Evolutionary conservation across 139 green algal genomes (phyloP).

Genomic region (Chlorokybus atmophyticus): DNA sequence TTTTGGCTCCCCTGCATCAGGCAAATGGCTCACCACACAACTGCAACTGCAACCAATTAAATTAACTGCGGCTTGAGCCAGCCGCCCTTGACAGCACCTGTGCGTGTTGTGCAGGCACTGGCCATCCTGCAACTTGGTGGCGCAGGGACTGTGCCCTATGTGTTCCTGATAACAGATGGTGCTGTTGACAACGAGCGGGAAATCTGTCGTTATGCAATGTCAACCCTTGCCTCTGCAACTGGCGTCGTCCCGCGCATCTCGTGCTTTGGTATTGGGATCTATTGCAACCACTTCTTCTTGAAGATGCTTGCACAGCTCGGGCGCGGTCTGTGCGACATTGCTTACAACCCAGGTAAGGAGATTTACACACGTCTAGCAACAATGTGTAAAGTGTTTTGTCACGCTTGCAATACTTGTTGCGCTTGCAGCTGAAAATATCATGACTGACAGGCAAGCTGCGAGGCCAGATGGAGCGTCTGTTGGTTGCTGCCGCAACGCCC

Average conservation of each 20-base stretch:
- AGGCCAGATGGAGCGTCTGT: slow-evolving; percentile 40
- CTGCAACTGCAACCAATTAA: no score
- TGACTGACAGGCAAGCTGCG: slow-evolving; percentile 31
- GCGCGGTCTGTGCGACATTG: slow-evolving; percentile 38
- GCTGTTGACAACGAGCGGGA: slow-evolving; percentile 37
- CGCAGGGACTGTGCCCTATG: slow-evolving; percentile 29
- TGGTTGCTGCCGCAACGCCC: slow-evolving; percentile 14
- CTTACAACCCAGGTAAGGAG: slow-evolving; percentile 23
- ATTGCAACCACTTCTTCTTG: slow-evolving; percentile 60
- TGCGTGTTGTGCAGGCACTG: slow-evolving; percentile 5
- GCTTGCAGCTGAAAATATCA: no score
- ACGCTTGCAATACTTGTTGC: no score
- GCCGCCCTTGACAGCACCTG: no score
- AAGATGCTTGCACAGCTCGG: slow-evolving; percentile 27
- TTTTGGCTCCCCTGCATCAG: slow-evolving; percentile 31
- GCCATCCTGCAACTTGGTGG: slow-evolving; percentile 2
- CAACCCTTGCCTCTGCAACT: neutral
- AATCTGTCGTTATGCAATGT: slow-evolving; percentile 19
- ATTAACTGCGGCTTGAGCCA: no score
- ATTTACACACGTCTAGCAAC: no score
- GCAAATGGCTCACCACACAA: neutral
- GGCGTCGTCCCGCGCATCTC: slow-evolving; percentile 27
- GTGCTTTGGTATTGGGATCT: slow-evolving; percentile 44
- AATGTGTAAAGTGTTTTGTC: no score
- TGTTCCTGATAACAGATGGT: slow-evolving; percentile 56